phyloP scores from a whole-genome alignment of 2,329 filamentous ascomycete species.

The Aureobasidium sp. region DNA sequence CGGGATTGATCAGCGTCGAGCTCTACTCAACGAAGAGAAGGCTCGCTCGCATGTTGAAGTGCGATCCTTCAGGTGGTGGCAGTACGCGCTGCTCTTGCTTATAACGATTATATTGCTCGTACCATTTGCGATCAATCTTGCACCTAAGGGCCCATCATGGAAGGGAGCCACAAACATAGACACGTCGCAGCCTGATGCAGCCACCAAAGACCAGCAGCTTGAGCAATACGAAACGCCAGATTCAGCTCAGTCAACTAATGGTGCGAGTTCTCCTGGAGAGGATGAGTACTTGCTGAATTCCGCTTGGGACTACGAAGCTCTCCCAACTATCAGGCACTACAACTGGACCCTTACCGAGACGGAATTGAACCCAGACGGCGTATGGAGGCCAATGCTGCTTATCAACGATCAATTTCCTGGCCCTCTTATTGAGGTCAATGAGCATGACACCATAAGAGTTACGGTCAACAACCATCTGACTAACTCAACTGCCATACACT shows the following conservation, averaged over 20 bases:
- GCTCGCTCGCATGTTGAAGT: slow-evolving; percentile 8
- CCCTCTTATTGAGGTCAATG: slow-evolving; percentile 34
- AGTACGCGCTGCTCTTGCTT: slow-evolving; percentile 12
- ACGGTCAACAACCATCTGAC: slow-evolving; percentile 53
- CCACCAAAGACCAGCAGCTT: background rate
- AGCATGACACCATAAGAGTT: slow-evolving; percentile 60
- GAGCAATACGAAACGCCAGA: background rate
- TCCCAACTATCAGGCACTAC: slow-evolving; percentile 47
- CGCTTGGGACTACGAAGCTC: slow-evolving; percentile 46
- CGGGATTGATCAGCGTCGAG: slow-evolving; percentile 15
- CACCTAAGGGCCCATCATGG: background rate
- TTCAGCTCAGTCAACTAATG: background rate
- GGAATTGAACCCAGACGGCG: slow-evolving; percentile 51
- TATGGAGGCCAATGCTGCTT: slow-evolving; percentile 33
- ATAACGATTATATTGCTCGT: slow-evolving; percentile 6
- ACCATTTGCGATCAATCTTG: slow-evolving; percentile 12
- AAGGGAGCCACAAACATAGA: background rate
- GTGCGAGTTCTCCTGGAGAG: slow-evolving; percentile 9
- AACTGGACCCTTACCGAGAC: slow-evolving; percentile 53
- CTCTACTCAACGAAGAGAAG: slow-evolving; percentile 16
- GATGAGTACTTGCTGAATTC: slow-evolving; percentile 49
- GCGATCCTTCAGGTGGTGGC: slow-evolving; percentile 13
- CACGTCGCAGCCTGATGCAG: background rate
- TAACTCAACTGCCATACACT: slow-evolving; percentile 56
- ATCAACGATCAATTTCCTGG: slow-evolving; percentile 34